Percentiles rank a stretch among this genome's conserved stretches.
Evolutionary conservation across 2,329 filamentous ascomycete genomes (phyloP).

Genomic region (Aaosphaeria arxii): DNA sequence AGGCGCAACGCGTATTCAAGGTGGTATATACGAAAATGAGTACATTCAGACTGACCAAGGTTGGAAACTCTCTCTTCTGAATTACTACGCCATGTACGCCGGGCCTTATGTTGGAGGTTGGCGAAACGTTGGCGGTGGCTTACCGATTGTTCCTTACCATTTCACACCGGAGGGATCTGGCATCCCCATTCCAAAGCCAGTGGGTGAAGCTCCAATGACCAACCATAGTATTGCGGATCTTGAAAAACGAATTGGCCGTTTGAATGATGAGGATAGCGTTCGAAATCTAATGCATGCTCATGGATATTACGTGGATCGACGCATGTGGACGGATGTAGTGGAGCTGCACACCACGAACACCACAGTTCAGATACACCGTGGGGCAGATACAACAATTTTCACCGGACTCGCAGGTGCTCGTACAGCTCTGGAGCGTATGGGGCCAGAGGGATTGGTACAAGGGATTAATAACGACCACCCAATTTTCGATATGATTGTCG

Average conservation of each 20-base stretch:
- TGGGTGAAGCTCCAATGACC: slow-evolving; percentile 6
- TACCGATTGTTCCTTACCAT: slow-evolving; percentile 20
- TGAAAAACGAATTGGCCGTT: slow-evolving; percentile 9
- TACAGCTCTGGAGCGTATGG: slow-evolving; percentile 16
- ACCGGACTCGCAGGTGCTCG: slow-evolving; percentile 12
- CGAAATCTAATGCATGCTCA: slow-evolving; percentile 21
- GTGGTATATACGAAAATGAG: slow-evolving; percentile 23
- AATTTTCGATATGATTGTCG: slow-evolving; percentile 22
- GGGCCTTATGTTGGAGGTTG: slow-evolving; percentile 17
- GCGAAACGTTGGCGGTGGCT: slow-evolving; percentile 14
- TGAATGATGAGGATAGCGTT: slow-evolving; percentile 22
- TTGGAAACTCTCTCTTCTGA: slow-evolving; percentile 16
- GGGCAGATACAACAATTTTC: slow-evolving; percentile 1
- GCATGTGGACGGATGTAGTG: slow-evolving; percentile 24
- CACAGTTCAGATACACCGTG: slow-evolving; percentile 4
- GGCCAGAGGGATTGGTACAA: slow-evolving; percentile 14
- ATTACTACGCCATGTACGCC: slow-evolving; percentile 19
- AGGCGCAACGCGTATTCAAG: slow-evolving; percentile 15
- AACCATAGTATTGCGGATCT: slow-evolving; percentile 11
- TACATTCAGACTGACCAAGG: slow-evolving; percentile 7
- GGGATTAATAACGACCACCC: slow-evolving; percentile 23
- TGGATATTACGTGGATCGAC: slow-evolving; percentile 21
- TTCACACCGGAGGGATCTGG: slow-evolving; percentile 18
- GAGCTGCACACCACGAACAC: slow-evolving; percentile 14
- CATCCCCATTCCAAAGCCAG: slow-evolving; percentile 12